Base-by-base conservation (phyloP, 257 asterid genomes). In the Echium plantagineum region DNA sequence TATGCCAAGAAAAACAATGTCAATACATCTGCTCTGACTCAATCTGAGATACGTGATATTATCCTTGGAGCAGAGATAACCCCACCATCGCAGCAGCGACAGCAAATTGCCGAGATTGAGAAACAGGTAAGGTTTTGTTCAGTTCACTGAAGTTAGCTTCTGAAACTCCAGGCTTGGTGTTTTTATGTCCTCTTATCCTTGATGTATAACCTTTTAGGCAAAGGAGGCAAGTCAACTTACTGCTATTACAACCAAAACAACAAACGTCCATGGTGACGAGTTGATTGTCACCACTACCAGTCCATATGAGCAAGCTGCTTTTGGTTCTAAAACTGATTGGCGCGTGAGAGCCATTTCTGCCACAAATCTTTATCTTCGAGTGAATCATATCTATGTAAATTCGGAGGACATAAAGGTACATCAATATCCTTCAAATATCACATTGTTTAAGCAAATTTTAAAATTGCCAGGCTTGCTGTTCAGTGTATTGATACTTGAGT, bases 321-420 rank as follows among this genome's bases (percentile, higher is more conserved):
- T 76, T 68, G 89, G 86, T n/a, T 78, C 97, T 2, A 89, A 89
- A 78, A 93, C 97, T 5, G 95, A 93, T 79, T 93, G 98, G 98
- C 98, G 98, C 66, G 95, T 93, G 52, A 80, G 98, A 76, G 97
- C 98, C 63, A 89, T 93, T 68, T 93, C 98, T 22, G 97, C 97
- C 19, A 89, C 98, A 71, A 93, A 89, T 66, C 97, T 93, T 19
- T 85, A 93, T 77, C 97, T 93, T 67, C 81, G 97, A 5, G 98
- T 93, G 67, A 93, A 93, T 75, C 98, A 93, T 69, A 93, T 93
- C 58, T 93, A 93, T 62, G 98, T 93, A 26, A 93, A 89, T 81
- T 93, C 98, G 0, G 98, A 93, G 79, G 98, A 93, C 76, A 84
- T 93, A 21, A 93, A 93, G 96, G 95, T 90, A 78, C 54, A 59